Percentiles rank a stretch among this genome's conserved stretches.
Conservation (phyloP, 2,329 filamentous ascomycete genomes). For the Aspergillus neoniger region DNA sequence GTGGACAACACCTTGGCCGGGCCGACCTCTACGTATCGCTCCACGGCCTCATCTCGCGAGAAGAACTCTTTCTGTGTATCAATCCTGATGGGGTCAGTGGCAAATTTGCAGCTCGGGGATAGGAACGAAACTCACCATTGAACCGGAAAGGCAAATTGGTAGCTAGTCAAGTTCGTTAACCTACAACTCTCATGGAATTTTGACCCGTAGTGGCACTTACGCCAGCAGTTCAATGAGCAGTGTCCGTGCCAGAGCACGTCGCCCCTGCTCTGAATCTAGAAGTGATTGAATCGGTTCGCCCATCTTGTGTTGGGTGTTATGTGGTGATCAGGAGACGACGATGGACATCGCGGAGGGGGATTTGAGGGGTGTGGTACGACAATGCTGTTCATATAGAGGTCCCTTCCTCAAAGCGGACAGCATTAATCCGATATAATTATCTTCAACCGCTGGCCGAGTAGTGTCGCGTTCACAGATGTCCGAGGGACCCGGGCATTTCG, state of each 20-base stretch:
- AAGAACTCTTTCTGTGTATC: slow-evolving; percentile 6
- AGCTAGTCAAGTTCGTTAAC: not conserved
- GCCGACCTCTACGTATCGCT: slow-evolving; percentile 1
- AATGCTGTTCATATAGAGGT: not conserved
- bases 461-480: not conserved
- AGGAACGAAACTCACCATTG: not conserved
- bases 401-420: not conserved
- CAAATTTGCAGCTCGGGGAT: not conserved
- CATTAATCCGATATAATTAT: not conserved
- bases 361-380: not conserved
- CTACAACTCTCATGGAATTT: not conserved
- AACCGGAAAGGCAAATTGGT: slow-evolving; percentile 12
- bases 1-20: slow-evolving; percentile 4
- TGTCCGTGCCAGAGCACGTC: not conserved
- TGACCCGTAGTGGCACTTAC: not conserved
- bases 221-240: slow-evolving; percentile 5
- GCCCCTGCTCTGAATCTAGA: not conserved
- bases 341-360: not conserved
- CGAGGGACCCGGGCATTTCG: not conserved
- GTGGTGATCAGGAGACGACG: not conserved
- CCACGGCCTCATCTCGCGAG: not conserved
- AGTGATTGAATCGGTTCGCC: not conserved
- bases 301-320: not conserved
- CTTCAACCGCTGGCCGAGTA: not conserved
- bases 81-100: not conserved